phyloP scores from a whole-genome alignment of 441 rosid genomes.

The Geranium incanum region DNA sequence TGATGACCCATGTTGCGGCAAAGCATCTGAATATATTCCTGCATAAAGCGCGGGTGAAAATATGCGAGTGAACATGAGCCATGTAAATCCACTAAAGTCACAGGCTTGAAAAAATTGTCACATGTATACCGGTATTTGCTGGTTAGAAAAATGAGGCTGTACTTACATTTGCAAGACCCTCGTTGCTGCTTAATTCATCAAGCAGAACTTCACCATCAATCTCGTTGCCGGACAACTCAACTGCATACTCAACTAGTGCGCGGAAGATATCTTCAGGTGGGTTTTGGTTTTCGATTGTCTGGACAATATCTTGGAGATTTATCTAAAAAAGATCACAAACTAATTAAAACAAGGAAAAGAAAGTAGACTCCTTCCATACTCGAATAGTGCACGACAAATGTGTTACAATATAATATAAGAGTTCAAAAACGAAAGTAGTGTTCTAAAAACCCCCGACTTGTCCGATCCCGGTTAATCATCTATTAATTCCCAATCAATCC shows the following conservation, averaged over 20 bases:
- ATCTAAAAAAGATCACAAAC: constrained; percentile 27
- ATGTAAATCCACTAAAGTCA: not conserved
- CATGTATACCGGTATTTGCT: not conserved
- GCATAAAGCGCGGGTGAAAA: constrained; percentile 16
- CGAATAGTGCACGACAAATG: not conserved
- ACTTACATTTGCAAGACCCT: constrained; percentile 56
- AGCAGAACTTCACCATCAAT: constrained; percentile 37
- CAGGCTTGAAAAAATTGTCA: not conserved
- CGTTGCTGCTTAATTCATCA: constrained; percentile 42
- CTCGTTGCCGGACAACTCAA: constrained; percentile 26
- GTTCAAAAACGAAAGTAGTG: not conserved
- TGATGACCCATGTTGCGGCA: constrained; percentile 37
- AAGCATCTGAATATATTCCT: constrained; percentile 66
- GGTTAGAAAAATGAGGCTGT: not conserved
- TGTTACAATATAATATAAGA: not conserved
- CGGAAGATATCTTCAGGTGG: constrained; percentile 56
- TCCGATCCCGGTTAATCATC: no score
- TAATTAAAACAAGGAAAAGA: constrained; percentile 10
- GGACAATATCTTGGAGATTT: constrained; percentile 42
- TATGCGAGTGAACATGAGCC: not conserved
- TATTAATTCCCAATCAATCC: no score
- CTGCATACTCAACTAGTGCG: constrained; percentile 54
- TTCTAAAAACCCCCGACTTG: no score
- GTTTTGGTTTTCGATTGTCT: constrained; percentile 44
- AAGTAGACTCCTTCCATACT: not conserved